Conservation (phyloP, 1,284 basidiomycete species). For the Amanita bisporigera region DNA sequence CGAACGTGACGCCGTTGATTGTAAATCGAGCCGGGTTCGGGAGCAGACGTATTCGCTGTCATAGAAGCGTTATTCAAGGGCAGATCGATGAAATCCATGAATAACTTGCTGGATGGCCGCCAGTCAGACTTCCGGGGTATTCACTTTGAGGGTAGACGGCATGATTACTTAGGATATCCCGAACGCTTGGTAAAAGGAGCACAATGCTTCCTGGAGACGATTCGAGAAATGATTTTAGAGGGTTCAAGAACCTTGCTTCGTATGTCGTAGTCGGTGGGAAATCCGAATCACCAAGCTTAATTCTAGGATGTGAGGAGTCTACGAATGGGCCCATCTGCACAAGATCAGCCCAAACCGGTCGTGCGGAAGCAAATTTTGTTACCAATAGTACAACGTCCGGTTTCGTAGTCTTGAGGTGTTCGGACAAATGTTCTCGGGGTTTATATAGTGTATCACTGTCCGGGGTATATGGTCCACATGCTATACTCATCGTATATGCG, state of each 20-base stretch:
- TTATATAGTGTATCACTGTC: constrained; percentile 80
- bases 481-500: constrained; percentile 69
- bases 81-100: not conserved
- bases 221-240: constrained; percentile 64
- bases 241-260: constrained; percentile 63
- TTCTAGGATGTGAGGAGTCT: constrained; percentile 73
- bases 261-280: constrained; percentile 75
- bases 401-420: constrained; percentile 60
- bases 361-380: constrained; percentile 1
- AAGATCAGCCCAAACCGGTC: constrained; percentile 6
- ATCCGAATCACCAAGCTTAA: constrained; percentile 75
- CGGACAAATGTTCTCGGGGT: constrained; percentile 67
- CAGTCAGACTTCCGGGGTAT: constrained; percentile 53
- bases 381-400: constrained; percentile 86
- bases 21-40: constrained; percentile 90
- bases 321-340: constrained; percentile 89
- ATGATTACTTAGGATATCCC: constrained; percentile 83
- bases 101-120: constrained; percentile 53
- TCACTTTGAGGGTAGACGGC: constrained; percentile 89
- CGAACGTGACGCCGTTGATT: constrained; percentile 86
- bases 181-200: constrained; percentile 81
- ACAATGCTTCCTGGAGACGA: constrained; percentile 71
- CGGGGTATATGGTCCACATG: constrained; percentile 82
- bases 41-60: constrained; percentile 75
- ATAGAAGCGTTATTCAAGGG: constrained; percentile 12